Evolutionary conservation across 2,329 filamentous ascomycete species (phyloP).

Genomic region (Moelleriella libera): DNA sequence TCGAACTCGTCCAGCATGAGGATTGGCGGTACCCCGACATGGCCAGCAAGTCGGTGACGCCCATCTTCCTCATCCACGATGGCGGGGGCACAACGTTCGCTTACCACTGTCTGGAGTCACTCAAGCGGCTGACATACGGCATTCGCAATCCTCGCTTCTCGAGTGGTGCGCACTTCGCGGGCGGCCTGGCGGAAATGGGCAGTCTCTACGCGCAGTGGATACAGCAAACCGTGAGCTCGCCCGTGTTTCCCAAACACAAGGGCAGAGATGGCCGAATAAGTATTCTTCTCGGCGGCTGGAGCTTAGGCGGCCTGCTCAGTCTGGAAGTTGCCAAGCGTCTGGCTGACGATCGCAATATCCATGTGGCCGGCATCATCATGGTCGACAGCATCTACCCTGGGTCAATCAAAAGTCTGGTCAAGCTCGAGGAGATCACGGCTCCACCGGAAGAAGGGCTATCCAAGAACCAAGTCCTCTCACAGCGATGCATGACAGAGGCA

Average conservation of each 20-base stretch:
- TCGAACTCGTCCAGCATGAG: conserved; percentile 19
- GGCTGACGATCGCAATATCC: conserved; percentile 18
- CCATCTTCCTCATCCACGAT: conserved; percentile 44
- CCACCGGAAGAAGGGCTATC: conserved; percentile 14
- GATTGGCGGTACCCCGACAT: conserved; percentile 12
- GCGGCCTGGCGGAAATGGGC: conserved; percentile 41
- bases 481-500: conserved; percentile 27
- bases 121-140: conserved; percentile 35
- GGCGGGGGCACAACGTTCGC: conserved; percentile 45
- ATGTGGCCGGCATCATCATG: conserved; percentile 35
- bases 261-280: conserved; percentile 15
- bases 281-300: conserved; percentile 42
- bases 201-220: conserved; percentile 32
- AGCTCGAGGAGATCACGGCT: conserved; percentile 6
- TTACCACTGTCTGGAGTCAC: conserved; percentile 37
- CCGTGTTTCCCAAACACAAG: conserved; percentile 13
- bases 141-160: conserved; percentile 40
- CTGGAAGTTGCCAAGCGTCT: conserved; percentile 34
- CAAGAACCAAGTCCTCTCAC: conserved; percentile 19
- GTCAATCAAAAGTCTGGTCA: conserved; percentile 1
- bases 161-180: conserved; percentile 30
- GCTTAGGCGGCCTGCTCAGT: conserved; percentile 35
- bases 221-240: conserved; percentile 17
- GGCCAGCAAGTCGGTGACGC: conserved; percentile 15
- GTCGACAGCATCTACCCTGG: conserved; percentile 33